These are phyloP conservation scores for Lodderomyces metapsilosis DNA, from an alignment of 1,139 yeast species.

Conservation along the genomic window DNA sequence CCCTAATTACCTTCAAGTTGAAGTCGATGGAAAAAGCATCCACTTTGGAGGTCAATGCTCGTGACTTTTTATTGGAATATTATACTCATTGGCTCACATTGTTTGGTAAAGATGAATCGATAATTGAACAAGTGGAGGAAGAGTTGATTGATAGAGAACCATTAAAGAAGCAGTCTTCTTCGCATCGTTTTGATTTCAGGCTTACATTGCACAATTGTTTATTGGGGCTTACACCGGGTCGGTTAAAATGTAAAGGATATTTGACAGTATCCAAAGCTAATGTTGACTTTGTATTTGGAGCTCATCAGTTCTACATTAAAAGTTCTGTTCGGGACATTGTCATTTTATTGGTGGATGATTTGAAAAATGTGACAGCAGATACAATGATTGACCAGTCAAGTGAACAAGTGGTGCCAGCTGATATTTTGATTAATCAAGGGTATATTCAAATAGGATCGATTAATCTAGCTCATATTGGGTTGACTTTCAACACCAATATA, in stretches of 20 bases:
- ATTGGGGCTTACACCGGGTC: conserved; percentile 58
- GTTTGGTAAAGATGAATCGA: conserved; percentile 20
- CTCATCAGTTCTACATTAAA: conserved; percentile 33
- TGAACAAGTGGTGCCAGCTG: conserved; percentile 14
- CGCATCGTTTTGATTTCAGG: conserved; percentile 33
- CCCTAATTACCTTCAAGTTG: conserved; percentile 22
- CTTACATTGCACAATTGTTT: conserved; percentile 51
- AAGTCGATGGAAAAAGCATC: conserved; percentile 21
- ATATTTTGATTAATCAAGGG: conserved; percentile 27
- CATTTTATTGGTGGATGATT: conserved; percentile 60
- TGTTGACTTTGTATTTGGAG: conserved; percentile 43
- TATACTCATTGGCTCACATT: conserved; percentile 54
- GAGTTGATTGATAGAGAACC: conserved; percentile 17
- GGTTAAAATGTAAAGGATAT: conserved; percentile 52
- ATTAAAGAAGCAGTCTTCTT: conserved; percentile 8
- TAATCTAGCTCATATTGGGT: conserved; percentile 41
- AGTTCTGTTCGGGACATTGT: conserved; percentile 46
- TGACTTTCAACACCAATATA: conserved; percentile 31
- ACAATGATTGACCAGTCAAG: conserved; percentile 14
- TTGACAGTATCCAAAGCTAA: conserved; percentile 53
- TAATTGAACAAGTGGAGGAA: conserved; percentile 18
- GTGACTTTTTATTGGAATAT: conserved; percentile 48
- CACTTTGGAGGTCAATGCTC: conserved; percentile 37
- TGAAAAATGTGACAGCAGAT: conserved; percentile 25
- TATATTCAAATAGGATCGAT: conserved; percentile 46